Conservation (phyloP, 495 filamentous ascomycete genomes). For the Tuber aestivum region DNA sequence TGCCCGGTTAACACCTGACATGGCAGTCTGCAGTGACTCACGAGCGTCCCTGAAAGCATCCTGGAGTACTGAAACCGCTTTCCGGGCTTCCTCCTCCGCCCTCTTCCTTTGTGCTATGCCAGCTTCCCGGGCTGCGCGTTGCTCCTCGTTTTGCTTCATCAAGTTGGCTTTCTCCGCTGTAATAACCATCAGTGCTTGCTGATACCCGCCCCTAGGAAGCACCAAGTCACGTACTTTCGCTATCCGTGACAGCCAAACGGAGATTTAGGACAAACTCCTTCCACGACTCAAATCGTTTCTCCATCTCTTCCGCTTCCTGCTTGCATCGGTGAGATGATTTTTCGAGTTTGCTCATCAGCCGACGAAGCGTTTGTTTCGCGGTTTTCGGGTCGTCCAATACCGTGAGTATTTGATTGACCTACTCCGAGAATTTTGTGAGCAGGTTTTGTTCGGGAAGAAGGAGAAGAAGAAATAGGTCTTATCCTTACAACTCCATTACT, state of each 20-base stretch:
- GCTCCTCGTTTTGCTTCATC: not conserved
- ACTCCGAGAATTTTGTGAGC: not conserved
- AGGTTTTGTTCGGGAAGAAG: not conserved
- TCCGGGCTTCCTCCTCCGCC: not conserved
- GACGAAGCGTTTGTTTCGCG: not conserved
- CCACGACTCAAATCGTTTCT: slow-evolving; percentile 5
- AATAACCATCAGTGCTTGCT: not conserved
- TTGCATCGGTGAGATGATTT: slow-evolving; percentile 3
- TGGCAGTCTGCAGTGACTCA: not conserved
- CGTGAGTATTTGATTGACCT: slow-evolving; percentile 6
- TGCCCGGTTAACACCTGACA: not conserved
- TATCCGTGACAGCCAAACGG: slow-evolving; percentile 2
- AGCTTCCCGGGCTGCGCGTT: not conserved
- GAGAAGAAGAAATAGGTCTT: not conserved
- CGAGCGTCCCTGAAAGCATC: not conserved
- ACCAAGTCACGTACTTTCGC: not conserved
- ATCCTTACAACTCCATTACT: slow-evolving; percentile 8
- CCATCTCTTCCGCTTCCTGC: slow-evolving; percentile 9
- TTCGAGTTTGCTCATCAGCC: slow-evolving; percentile 4
- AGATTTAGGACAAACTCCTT: slow-evolving; percentile 4
- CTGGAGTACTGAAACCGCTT: not conserved
- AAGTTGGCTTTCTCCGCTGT: not conserved
- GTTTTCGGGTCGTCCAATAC: slow-evolving; percentile 7
- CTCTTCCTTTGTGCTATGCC: not conserved
- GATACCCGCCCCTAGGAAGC: too few relatives aligned